Evolutionary conservation across 2,329 filamentous ascomycete genomes (phyloP).

Genomic region (Aspergillus tubingensis): DNA sequence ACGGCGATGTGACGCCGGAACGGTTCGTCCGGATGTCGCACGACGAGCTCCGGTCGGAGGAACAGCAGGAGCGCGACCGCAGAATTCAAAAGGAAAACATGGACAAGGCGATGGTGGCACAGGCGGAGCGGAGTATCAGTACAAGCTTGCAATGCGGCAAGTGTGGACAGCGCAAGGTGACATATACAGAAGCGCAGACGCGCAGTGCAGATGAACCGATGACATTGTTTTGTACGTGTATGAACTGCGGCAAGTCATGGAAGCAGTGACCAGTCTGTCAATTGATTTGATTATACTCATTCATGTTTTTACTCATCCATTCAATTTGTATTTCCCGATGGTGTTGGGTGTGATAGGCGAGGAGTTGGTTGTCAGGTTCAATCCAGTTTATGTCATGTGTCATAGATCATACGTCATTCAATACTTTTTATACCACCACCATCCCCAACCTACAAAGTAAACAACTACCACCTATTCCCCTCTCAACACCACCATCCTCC

Average conservation of each 20-base stretch:
- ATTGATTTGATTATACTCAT: too few relatives aligned
- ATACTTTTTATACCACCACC: neutral
- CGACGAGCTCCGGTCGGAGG: slow-evolving; percentile 86
- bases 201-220: slow-evolving; percentile 88
- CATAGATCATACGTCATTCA: slow-evolving; percentile 1
- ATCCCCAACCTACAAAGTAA: neutral
- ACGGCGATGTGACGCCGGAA: slow-evolving; percentile 69
- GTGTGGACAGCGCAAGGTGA: slow-evolving; percentile 91
- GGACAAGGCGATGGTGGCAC: slow-evolving; percentile 93
- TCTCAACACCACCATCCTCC: neutral
- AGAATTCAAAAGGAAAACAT: slow-evolving; percentile 88
- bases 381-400: slow-evolving; percentile 14
- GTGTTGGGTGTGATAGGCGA: slow-evolving; percentile 10
- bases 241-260: slow-evolving; percentile 53
- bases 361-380: slow-evolving; percentile 18
- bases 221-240: slow-evolving; percentile 52
- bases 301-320: too few relatives aligned
- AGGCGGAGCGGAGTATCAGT: slow-evolving; percentile 87
- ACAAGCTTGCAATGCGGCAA: slow-evolving; percentile 85
- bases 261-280: slow-evolving; percentile 33
- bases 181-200: slow-evolving; percentile 95
- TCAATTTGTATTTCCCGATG: slow-evolving; percentile 9
- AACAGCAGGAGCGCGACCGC: slow-evolving; percentile 74
- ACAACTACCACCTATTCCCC: neutral
- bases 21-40: slow-evolving; percentile 83